A percentile compares a stretch with the other conserved stretches of the same genome.
phyloP scores from a whole-genome alignment of 139 green algal species.

The Chlamydomonas sphaeroides region DNA sequence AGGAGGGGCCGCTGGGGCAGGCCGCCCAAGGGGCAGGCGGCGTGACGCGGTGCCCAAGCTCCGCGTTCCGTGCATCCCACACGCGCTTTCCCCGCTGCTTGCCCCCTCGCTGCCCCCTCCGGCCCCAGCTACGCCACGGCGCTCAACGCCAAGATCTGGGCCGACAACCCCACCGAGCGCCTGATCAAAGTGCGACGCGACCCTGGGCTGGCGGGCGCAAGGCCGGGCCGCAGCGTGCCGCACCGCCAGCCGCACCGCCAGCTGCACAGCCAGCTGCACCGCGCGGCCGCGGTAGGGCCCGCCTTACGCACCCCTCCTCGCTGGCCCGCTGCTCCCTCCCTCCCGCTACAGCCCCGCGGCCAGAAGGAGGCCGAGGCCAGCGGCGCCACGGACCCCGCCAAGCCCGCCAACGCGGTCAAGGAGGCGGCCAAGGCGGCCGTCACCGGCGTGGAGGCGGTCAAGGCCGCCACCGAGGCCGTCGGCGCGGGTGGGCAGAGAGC shows the following conservation, averaged over 20 bases:
- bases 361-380: conserved; percentile 9
- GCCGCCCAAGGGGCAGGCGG: too few relatives aligned
- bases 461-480: conserved; percentile 17
- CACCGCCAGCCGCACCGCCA: too few relatives aligned
- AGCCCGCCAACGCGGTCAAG: not conserved
- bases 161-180: conserved; percentile 32
- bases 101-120: too few relatives aligned
- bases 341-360: not conserved
- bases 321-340: not conserved
- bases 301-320: too few relatives aligned
- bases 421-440: conserved; percentile 17
- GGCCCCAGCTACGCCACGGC: conserved; percentile 43
- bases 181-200: conserved; percentile 24
- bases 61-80: too few relatives aligned
- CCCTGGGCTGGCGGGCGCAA: too few relatives aligned
- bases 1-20: too few relatives aligned
- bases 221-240: too few relatives aligned
- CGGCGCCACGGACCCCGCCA: not conserved
- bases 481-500: not conserved
- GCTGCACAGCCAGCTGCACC: too few relatives aligned
- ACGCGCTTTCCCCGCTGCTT: too few relatives aligned
- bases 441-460: conserved; percentile 11
- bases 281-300: too few relatives aligned
- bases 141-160: conserved; percentile 36
- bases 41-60: too few relatives aligned